These are phyloP conservation scores for Bipolaris gigantea DNA, from an alignment of 2,329 filamentous ascomycete genomes.

Conservation along the genomic window DNA sequence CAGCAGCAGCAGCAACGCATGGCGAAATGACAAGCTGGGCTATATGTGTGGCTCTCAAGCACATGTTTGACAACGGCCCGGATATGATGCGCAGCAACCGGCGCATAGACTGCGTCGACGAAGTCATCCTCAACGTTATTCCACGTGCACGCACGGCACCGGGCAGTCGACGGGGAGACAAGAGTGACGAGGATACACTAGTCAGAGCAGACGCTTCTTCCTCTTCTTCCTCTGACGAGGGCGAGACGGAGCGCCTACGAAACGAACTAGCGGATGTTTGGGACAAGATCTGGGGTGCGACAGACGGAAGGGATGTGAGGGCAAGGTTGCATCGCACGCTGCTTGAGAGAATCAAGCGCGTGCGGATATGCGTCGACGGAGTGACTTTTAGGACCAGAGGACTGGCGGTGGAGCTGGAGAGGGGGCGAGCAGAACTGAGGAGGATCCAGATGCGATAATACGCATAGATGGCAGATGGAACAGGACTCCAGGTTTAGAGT, in stretches of 20 bases:
- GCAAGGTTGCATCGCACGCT: slow-evolving; percentile 29
- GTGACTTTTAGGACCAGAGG: slow-evolving; percentile 31
- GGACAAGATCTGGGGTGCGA: slow-evolving; percentile 38
- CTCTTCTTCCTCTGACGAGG: neutral
- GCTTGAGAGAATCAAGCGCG: slow-evolving; percentile 34
- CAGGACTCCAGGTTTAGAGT: neutral
- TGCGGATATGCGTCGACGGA: slow-evolving; percentile 38
- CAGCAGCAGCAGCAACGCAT: slow-evolving; percentile 14
- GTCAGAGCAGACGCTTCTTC: neutral
- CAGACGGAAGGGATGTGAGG: slow-evolving; percentile 15
- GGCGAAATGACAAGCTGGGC: slow-evolving; percentile 38
- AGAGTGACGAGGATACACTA: neutral
- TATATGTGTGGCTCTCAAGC: slow-evolving; percentile 39
- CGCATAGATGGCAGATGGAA: neutral
- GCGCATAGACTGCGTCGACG: slow-evolving; percentile 27
- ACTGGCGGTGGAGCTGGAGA: slow-evolving; percentile 36
- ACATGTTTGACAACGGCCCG: slow-evolving; percentile 32
- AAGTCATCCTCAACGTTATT: slow-evolving; percentile 39
- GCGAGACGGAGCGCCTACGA: neutral
- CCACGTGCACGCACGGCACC: slow-evolving; percentile 12
- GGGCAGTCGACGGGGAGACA: neutral
- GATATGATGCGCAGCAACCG: slow-evolving; percentile 20
- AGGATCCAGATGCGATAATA: slow-evolving; percentile 33
- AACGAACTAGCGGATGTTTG: slow-evolving; percentile 36
- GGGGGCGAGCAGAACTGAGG: slow-evolving; percentile 35